Conservation (phyloP, 805 yeast genomes). For the Saturnispora bothae region DNA sequence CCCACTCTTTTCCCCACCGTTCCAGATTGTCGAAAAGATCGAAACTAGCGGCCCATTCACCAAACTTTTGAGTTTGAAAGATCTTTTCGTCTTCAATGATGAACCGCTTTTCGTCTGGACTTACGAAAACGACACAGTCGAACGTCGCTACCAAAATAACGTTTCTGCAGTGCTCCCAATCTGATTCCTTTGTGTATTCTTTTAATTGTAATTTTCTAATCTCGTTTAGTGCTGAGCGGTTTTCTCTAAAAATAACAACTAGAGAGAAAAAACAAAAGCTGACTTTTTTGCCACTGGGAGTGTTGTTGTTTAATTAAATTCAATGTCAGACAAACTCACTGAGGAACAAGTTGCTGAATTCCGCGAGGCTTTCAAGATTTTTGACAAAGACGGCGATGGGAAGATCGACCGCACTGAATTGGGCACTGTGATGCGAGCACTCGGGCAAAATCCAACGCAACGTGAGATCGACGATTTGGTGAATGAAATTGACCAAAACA, state of each 20-base stretch:
- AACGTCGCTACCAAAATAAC: not conserved
- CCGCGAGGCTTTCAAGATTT: slow-evolving; percentile 94
- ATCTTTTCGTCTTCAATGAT: slow-evolving; percentile 1
- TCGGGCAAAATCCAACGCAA: slow-evolving; percentile 95
- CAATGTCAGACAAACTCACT: slow-evolving; percentile 74
- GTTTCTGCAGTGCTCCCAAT: not conserved
- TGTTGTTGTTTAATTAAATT: no score
- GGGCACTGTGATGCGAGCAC: slow-evolving; percentile 98
- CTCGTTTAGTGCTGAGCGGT: no score
- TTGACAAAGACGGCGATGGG: slow-evolving; percentile 95
- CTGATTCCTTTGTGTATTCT: no score
- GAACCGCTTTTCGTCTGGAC: slow-evolving; percentile 3
- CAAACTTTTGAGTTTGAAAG: slow-evolving; percentile 25
- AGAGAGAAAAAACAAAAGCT: no score
- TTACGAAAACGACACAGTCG: slow-evolving; percentile 2
- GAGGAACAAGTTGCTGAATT: slow-evolving; percentile 96
- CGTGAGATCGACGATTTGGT: slow-evolving; percentile 93
- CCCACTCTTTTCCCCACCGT: slow-evolving; percentile 53
- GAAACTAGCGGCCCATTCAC: slow-evolving; percentile 34
- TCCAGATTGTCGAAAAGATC: slow-evolving; percentile 50
- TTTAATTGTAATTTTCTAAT: no score
- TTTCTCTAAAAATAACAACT: no score
- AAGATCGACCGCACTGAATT: slow-evolving; percentile 91
- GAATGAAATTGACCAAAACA: slow-evolving; percentile 93
- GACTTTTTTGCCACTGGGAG: no score